These are phyloP conservation scores for Colletotrichum sp. DNA, from an alignment of 2,329 filamentous ascomycete genomes.

Conservation along the genomic window DNA sequence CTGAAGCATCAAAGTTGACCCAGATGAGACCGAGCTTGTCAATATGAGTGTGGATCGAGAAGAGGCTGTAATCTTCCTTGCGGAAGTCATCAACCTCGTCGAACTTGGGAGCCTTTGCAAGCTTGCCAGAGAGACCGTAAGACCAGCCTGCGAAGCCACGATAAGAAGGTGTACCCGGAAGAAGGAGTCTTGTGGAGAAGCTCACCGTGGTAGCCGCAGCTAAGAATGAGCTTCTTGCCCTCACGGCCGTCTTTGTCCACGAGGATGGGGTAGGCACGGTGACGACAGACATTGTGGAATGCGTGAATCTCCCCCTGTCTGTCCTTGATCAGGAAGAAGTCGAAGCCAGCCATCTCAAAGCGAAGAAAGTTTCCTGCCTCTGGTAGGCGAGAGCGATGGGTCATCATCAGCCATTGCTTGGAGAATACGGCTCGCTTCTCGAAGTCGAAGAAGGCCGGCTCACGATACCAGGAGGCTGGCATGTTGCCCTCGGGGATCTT, in stretches of 20 bases:
- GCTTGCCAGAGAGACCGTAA: slow-evolving; percentile 44
- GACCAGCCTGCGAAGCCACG: slow-evolving; percentile 40
- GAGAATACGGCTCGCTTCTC: slow-evolving; percentile 44
- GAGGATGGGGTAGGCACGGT: slow-evolving; percentile 20
- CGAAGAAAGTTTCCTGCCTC: slow-evolving; percentile 16
- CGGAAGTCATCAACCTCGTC: slow-evolving; percentile 43
- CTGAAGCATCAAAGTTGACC: slow-evolving; percentile 48
- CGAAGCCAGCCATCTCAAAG: slow-evolving; percentile 21
- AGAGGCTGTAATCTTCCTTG: slow-evolving; percentile 42
- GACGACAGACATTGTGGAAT: slow-evolving; percentile 22
- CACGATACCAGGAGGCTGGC: slow-evolving; percentile 25
- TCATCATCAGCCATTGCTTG: slow-evolving; percentile 33
- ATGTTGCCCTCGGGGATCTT: slow-evolving; percentile 16
- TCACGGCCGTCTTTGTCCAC: slow-evolving; percentile 22
- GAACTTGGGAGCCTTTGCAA: slow-evolving; percentile 49
- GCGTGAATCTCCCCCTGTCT: slow-evolving; percentile 17
- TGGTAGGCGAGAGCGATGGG: slow-evolving; percentile 22
- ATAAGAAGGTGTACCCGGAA: neutral
- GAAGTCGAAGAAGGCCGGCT: slow-evolving; percentile 40
- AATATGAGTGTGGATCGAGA: slow-evolving; percentile 49
- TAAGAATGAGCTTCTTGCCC: neutral
- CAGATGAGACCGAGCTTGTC: slow-evolving; percentile 52
- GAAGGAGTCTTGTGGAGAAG: neutral
- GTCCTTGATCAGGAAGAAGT: slow-evolving; percentile 22
- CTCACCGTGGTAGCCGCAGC: neutral